Evolutionary conservation across 257 asterid genomes (phyloP).

Genomic region (Penstemon davidsonii): DNA sequence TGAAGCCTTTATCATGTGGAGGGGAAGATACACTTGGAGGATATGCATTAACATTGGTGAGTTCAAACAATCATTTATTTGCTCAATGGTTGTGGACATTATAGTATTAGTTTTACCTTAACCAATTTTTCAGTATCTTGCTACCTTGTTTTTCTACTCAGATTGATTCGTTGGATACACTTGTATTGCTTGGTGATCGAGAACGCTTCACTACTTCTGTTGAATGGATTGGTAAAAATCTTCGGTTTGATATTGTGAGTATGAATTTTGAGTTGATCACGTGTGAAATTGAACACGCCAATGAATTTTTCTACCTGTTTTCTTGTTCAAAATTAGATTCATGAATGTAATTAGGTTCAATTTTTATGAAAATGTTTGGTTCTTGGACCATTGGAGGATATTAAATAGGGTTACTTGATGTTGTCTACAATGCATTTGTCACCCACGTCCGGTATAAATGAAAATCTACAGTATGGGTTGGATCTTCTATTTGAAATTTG

Average conservation of each 20-base stretch:
- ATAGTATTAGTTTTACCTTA: conserved; percentile 11
- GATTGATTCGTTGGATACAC: conserved; percentile 94
- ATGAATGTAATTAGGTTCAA: neutral
- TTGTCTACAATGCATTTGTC: neutral
- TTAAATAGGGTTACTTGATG: conserved; percentile 7
- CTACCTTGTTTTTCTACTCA: conserved; percentile 32
- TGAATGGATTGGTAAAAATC: conserved; percentile 99
- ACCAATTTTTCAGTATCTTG: conserved; percentile 12
- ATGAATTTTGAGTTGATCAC: conserved; percentile 38
- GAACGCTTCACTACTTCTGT: conserved; percentile 78
- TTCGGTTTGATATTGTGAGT: conserved; percentile 99
- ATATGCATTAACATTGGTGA: conserved; percentile 93
- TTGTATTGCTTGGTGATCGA: conserved; percentile 93
- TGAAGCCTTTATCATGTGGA: conserved; percentile 91
- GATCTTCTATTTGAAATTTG: neutral
- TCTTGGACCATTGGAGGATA: conserved; percentile 4
- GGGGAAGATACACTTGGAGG: conserved; percentile 99
- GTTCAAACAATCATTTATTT: conserved; percentile 14
- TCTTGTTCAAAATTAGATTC: neutral
- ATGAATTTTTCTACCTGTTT: neutral
- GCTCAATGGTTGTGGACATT: conserved; percentile 13
- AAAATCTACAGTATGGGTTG: neutral
- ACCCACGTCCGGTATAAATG: neutral
- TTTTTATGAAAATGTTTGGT: neutral
- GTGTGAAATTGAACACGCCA: conserved; percentile 23